Evolutionary conservation across 305 asterid genomes (phyloP), one percentile per base, ranked within the genome.

Genomic region (Rubia peregrina): DNA sequence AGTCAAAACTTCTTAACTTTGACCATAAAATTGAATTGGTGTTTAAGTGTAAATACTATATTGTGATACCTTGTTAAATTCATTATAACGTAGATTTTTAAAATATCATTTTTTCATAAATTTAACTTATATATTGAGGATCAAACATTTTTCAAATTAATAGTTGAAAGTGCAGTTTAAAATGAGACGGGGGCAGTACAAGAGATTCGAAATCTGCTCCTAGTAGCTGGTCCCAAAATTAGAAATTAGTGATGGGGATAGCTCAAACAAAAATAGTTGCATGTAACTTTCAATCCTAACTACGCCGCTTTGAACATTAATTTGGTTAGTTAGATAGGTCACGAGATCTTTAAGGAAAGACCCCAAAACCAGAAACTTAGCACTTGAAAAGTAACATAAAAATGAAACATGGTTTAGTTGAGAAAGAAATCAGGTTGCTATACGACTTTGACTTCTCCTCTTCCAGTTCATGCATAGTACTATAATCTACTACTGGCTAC

Each of bases 341-440:
- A 87, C 87, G 87, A 83, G 87, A 83, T 76, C 86, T 84, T 78
- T 61, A 61, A 61, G 66, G 66, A 86, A 80, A 55, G n/a, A 40
- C 8, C 38, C 88, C 88, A 62, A 78, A 86, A 80, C 94, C 89
- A 87, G 81, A 82, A 85, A 69, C 80, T 21, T 51, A 56, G 49
- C 59, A 8, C 42, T 11, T 2, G 12, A 65, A 55, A 68, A 36
- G 41, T 21, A 69, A 69, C 60, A 44, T 17, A 30, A 36, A 8
- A 40, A 21, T 6, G 2, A 55, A 55, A n/a, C 17, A 10, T 16
- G 40, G 60, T 68, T 36, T 59, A 10, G 38, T 56, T 38, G 65
- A 1, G 57, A 51, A 51, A 51, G n/a, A 12, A 41, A 41, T 4
- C 7, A 10, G 53, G 57, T 51, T 44, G 69, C n/a, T 53, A 53